Percentiles rank a stretch among this genome's conserved stretches.
phyloP scores from a whole-genome alignment of 2,329 filamentous ascomycete genomes.

The Fragosphaeria purpurea region DNA sequence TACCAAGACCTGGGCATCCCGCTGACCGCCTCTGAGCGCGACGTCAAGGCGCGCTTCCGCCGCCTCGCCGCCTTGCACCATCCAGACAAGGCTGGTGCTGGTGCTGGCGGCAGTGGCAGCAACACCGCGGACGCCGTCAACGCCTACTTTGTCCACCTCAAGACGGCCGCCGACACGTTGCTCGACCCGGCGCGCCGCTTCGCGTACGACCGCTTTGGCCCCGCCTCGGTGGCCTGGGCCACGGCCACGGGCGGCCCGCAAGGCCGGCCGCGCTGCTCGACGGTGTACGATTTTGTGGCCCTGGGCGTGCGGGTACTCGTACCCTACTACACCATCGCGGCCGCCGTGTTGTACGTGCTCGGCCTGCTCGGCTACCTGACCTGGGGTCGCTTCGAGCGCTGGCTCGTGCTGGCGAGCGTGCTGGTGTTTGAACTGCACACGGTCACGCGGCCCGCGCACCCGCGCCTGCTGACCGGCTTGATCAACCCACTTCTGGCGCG shows the following conservation, averaged over 20 bases:
- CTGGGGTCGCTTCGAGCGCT: slow-evolving; percentile 56
- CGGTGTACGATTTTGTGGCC: slow-evolving; percentile 62
- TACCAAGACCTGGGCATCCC: slow-evolving; percentile 69
- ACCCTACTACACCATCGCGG: slow-evolving; percentile 51
- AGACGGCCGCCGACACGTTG: slow-evolving; percentile 73
- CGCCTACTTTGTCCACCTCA: slow-evolving; percentile 68
- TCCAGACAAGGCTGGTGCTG: slow-evolving; percentile 64
- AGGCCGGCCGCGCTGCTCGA: slow-evolving; percentile 39
- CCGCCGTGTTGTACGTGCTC: slow-evolving; percentile 48
- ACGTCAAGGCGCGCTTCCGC: slow-evolving; percentile 77
- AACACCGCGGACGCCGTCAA: slow-evolving; percentile 22
- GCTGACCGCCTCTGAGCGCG: slow-evolving; percentile 57
- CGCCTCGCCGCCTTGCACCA: slow-evolving; percentile 63
- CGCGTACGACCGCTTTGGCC: slow-evolving; percentile 83
- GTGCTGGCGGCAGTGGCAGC: slow-evolving; percentile 23
- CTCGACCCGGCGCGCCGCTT: slow-evolving; percentile 68
- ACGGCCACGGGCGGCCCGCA: neutral
- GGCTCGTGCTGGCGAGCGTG: slow-evolving; percentile 45
- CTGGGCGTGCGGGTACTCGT: slow-evolving; percentile 49
- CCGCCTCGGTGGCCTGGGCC: slow-evolving; percentile 56
- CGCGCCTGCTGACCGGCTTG: slow-evolving; percentile 25
- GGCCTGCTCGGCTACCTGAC: slow-evolving; percentile 58
- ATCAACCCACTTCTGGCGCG: slow-evolving; percentile 25
- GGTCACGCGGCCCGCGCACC: slow-evolving; percentile 44
- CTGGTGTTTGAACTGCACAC: slow-evolving; percentile 47